Conservation (phyloP, 2,329 filamentous ascomycete genomes). For the Epichloe elymi region DNA sequence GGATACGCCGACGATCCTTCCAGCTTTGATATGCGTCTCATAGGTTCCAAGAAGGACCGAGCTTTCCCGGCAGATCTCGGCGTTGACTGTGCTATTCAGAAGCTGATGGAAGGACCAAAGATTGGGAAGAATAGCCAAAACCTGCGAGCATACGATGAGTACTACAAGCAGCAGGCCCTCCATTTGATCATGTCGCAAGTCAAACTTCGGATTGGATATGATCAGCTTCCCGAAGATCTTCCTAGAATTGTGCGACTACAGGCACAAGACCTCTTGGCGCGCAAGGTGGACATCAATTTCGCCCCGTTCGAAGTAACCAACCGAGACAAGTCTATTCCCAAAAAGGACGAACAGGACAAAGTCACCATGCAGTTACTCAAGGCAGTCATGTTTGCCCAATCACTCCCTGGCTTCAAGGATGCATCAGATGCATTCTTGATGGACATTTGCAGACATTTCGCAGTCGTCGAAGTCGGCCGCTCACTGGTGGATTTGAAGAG, state of each 20-base stretch:
- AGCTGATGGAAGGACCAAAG: conserved; percentile 71
- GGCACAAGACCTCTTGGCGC: conserved; percentile 68
- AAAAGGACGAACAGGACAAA: conserved; percentile 80
- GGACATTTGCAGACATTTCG: conserved; percentile 80
- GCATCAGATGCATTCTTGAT: conserved; percentile 64
- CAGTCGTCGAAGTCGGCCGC: conserved; percentile 76
- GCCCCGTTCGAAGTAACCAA: conserved; percentile 64
- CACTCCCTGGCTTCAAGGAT: conserved; percentile 64
- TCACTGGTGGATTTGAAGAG: conserved; percentile 74
- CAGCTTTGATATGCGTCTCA: conserved; percentile 78
- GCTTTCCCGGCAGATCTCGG: conserved; percentile 80
- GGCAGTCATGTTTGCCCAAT: conserved; percentile 73
- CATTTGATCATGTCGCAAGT: conserved; percentile 77
- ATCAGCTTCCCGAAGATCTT: conserved; percentile 81
- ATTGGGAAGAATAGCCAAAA: conserved; percentile 33
- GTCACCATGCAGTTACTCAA: conserved; percentile 79
- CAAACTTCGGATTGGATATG: conserved; percentile 79
- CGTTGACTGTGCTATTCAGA: conserved; percentile 77
- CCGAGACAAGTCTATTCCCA: conserved; percentile 68
- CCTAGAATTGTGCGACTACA: conserved; percentile 74
- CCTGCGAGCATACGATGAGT: conserved; percentile 54
- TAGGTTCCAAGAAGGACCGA: conserved; percentile 78
- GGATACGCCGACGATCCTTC: conserved; percentile 76
- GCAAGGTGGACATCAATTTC: conserved; percentile 58
- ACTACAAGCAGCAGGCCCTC: conserved; percentile 89